Evolutionary conservation across 2,329 filamentous ascomycete species (phyloP).

Genomic region (Calonectria pteridis): DNA sequence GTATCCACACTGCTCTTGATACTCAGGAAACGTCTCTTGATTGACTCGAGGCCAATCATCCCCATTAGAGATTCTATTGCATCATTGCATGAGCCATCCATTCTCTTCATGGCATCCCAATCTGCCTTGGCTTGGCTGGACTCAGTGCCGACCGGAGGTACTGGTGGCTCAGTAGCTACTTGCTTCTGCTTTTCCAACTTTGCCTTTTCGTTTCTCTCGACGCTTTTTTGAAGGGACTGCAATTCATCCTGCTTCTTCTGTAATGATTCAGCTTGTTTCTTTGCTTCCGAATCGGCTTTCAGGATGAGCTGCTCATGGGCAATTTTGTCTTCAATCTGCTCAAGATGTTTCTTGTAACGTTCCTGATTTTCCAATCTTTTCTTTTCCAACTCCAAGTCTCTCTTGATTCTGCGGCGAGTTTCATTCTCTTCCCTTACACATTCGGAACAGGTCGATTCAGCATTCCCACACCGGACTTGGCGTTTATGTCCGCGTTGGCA

Average conservation of each 20-base stretch:
- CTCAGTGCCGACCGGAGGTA: not conserved
- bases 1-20: slow-evolving; percentile 76
- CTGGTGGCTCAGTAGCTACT: not conserved
- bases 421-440: slow-evolving; percentile 66
- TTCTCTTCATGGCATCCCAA: slow-evolving; percentile 72
- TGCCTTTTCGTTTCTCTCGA: slow-evolving; percentile 32
- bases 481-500: slow-evolving; percentile 67
- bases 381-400: slow-evolving; percentile 64
- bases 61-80: slow-evolving; percentile 74
- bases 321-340: slow-evolving; percentile 66
- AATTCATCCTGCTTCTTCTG: slow-evolving; percentile 62
- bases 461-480: slow-evolving; percentile 59
- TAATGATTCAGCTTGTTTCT: slow-evolving; percentile 58
- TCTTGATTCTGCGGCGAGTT: slow-evolving; percentile 55
- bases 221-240: slow-evolving; percentile 50
- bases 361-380: slow-evolving; percentile 58
- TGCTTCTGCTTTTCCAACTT: slow-evolving; percentile 20
- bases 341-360: slow-evolving; percentile 59
- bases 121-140: slow-evolving; percentile 58
- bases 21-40: slow-evolving; percentile 73
- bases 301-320: slow-evolving; percentile 58
- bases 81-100: slow-evolving; percentile 62
- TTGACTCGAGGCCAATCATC: slow-evolving; percentile 78
- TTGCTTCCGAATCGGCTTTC: slow-evolving; percentile 59
- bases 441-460: slow-evolving; percentile 56